Conservation (phyloP, 2,329 filamentous ascomycete species). For the Sarocladium oryzae region DNA sequence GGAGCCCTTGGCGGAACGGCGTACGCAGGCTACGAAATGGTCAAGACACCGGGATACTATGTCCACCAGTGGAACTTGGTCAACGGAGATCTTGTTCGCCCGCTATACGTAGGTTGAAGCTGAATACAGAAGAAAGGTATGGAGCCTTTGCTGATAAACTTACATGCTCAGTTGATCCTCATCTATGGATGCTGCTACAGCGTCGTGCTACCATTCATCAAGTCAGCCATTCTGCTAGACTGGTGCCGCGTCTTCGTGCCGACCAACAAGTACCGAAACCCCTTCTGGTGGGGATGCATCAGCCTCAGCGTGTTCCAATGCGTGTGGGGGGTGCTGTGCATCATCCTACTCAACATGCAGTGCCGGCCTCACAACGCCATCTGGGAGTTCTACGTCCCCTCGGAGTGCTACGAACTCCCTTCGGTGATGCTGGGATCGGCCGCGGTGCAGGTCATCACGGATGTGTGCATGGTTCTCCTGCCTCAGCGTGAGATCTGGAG, state of each 20-base stretch:
- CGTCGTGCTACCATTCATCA: constrained; percentile 30
- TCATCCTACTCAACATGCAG: constrained; percentile 26
- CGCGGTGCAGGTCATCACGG: constrained; percentile 23
- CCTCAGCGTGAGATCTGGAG: constrained; percentile 25
- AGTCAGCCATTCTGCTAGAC: constrained; percentile 34
- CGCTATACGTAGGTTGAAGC: constrained; percentile 21
- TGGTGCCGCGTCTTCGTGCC: constrained; percentile 33
- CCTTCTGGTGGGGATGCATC: constrained; percentile 30
- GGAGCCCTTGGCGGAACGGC: constrained; percentile 16
- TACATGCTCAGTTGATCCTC: constrained; percentile 21
- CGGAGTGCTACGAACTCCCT: constrained; percentile 23
- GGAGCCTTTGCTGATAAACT: background rate
- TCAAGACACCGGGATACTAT: constrained; percentile 26
- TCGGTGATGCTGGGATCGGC: constrained; percentile 23
- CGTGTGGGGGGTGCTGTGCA: constrained; percentile 19
- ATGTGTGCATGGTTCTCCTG: constrained; percentile 22
- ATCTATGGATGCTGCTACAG: constrained; percentile 29
- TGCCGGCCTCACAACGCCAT: constrained; percentile 27
- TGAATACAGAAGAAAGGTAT: too few relatives aligned
- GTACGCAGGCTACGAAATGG: constrained; percentile 18
- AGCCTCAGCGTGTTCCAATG: constrained; percentile 24
- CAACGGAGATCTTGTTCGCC: constrained; percentile 20
- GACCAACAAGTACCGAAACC: constrained; percentile 15
- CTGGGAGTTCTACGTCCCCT: constrained; percentile 25
- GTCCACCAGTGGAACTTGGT: constrained; percentile 28